Conservation (phyloP, 768 basidiomycete genomes). For the Suillus clintonianus region DNA sequence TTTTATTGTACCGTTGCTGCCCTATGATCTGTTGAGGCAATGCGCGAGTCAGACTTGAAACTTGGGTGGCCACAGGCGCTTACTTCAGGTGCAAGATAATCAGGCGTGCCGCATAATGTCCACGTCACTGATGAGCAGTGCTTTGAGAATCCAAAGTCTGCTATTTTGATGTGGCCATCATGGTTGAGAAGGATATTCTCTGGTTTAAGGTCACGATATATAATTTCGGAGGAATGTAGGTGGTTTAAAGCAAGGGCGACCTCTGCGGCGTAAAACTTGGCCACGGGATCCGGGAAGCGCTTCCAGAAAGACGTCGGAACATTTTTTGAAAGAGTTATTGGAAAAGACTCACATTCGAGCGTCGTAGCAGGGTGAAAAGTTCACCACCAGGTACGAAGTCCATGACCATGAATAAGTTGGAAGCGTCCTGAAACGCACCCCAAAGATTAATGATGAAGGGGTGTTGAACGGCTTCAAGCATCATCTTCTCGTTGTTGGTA, state of each 20-base stretch:
- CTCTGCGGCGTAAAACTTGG: conserved; percentile 96
- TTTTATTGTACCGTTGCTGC: conserved; percentile 89
- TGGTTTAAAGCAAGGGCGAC: conserved; percentile 92
- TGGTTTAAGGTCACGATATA: conserved; percentile 97
- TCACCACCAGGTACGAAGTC: conserved; percentile 97
- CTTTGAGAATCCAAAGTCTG: conserved; percentile 97
- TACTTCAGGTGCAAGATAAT: conserved; percentile 96
- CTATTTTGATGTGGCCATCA: conserved; percentile 97
- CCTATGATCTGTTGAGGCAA: conserved; percentile 58
- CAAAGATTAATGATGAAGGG: conserved; percentile 96
- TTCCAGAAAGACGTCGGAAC: conserved; percentile 33
- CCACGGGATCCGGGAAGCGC: conserved; percentile 95
- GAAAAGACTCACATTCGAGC: conserved; percentile 71
- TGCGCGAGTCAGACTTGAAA: background rate
- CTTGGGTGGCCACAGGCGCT: conserved; percentile 7
- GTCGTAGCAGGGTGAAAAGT: conserved; percentile 88
- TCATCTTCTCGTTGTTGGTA: conserved; percentile 91
- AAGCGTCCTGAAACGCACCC: conserved; percentile 90
- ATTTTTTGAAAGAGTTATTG: conserved; percentile 16
- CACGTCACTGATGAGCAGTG: conserved; percentile 83
- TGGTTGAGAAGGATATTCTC: conserved; percentile 92
- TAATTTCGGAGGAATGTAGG: conserved; percentile 83
- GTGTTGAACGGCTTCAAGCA: conserved; percentile 84
- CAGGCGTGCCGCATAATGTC: conserved; percentile 95
- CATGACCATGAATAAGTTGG: conserved; percentile 98